A percentile compares a stretch with the other conserved stretches of the same genome.
Evolutionary conservation across 257 asterid species (phyloP).

Genomic region (Przewalskia tangutica): DNA sequence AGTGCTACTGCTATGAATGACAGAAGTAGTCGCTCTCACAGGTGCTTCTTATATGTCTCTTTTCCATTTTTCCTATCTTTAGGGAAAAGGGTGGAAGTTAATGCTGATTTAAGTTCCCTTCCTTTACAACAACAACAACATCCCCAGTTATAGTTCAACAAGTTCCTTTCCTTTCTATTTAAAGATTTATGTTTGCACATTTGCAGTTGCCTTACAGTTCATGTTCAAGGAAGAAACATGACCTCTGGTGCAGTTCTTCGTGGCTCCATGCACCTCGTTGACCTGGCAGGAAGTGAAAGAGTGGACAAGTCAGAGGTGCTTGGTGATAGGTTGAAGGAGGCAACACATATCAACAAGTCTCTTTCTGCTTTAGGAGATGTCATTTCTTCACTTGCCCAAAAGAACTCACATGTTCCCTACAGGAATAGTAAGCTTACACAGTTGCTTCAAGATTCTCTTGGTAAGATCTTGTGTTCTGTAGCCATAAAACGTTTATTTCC

Average conservation of each 20-base stretch:
- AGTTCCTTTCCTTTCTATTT: not conserved
- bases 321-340: conserved; percentile 72
- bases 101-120: not conserved
- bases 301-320: conserved; percentile 58
- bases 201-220: conserved; percentile 79
- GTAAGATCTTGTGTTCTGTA: conserved; percentile 25
- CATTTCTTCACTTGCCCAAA: conserved; percentile 70
- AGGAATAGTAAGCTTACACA: conserved; percentile 88
- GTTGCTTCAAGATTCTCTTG: conserved; percentile 81
- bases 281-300: conserved; percentile 91
- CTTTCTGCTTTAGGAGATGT: conserved; percentile 88
- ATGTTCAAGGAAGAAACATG: conserved; percentile 73
- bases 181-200: conserved; percentile 1
- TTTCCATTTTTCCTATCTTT: not conserved
- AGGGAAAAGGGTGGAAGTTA: not conserved
- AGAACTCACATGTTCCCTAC: conserved; percentile 67
- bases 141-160: too few species aligned
- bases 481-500: not conserved
- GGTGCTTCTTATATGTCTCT: conserved; percentile 27
- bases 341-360: conserved; percentile 67
- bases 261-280: conserved; percentile 86
- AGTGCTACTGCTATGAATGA: conserved; percentile 64
- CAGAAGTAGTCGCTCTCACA: conserved; percentile 83
- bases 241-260: conserved; percentile 49
- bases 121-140: not conserved